phyloP scores from a whole-genome alignment of 306 rosid genomes.

The Arachis stenosperma region DNA sequence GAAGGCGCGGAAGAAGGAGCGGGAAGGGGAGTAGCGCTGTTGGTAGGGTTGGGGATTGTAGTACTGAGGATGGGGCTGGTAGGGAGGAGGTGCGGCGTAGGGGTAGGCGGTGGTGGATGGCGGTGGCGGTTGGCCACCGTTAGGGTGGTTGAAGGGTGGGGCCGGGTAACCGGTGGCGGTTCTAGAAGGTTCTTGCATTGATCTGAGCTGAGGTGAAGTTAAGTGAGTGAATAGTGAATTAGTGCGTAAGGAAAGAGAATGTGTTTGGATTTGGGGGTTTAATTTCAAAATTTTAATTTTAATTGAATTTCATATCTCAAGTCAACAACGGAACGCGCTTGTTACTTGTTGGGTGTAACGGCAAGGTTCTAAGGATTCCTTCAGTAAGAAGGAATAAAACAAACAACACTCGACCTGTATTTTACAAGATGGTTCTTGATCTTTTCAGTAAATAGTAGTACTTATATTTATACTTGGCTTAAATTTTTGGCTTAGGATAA shows the following conservation, averaged over 20 bases:
- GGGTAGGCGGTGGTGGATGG: slow-evolving; percentile 47
- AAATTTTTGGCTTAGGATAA: not conserved
- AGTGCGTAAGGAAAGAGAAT: not conserved
- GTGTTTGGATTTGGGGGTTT: too few species aligned
- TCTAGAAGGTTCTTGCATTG: slow-evolving; percentile 57
- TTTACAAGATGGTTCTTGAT: not conserved
- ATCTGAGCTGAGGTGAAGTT: slow-evolving; percentile 3
- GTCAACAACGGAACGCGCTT: not conserved
- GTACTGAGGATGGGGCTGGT: slow-evolving; percentile 39
- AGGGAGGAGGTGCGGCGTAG: slow-evolving; percentile 49
- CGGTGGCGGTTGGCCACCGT: slow-evolving; percentile 42
- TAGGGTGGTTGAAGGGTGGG: slow-evolving; percentile 33
- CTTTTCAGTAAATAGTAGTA: too few species aligned
- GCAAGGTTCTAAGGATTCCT: not conserved
- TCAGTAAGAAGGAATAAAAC: not conserved
- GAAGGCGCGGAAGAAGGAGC: slow-evolving; percentile 65
- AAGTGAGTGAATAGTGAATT: not conserved
- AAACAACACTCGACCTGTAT: too few species aligned
- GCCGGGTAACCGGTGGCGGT: slow-evolving; percentile 87
- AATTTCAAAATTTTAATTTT: too few species aligned
- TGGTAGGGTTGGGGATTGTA: slow-evolving; percentile 38
- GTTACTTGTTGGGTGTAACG: not conserved
- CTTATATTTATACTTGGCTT: not conserved
- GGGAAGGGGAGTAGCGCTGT: slow-evolving; percentile 30
- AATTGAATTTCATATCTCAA: too few species aligned